Base-by-base conservation (phyloP, 2,329 filamentous ascomycete species). In the Ophiosphaerella herpotricha region DNA sequence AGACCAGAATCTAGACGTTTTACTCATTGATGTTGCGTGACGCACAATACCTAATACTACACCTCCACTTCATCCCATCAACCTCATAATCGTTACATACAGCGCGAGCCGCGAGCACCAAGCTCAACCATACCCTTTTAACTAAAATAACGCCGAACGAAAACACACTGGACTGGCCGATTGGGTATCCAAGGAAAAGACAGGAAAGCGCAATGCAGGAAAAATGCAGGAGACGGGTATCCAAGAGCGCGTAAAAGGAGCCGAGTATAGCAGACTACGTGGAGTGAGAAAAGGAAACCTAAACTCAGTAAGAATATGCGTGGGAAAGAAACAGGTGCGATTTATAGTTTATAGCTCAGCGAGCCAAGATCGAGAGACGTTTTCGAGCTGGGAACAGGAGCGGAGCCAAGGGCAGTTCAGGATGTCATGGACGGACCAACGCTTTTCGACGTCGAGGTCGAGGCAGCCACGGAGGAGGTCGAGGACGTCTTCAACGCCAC, bases 381-480 rank as follows among this genome's bases (percentile, higher is more conserved):
- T 43, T 48, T 71, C 68, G 39, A 62, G 49, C 40, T 68, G 48
- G 34, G 52, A 55, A 44, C 69, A 75, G 13, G 67, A 67, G 29
- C 60, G 59, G 26, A 88, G 75, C 83, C 84, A 87, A 12, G 72
- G 61, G 57, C 79, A 81, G 18, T 76, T 75, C 33, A 88, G 64
- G 16, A 84, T 77, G 36, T 84, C 77, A 32, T 76, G 74, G 43
- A 88, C 79, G 31, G 77, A 80, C 81, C 82, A 85, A 36, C 85
- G 77, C 43, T 75, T 72, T 35, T 80, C 73, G 29, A 77, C 68
- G 45, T 86, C 77, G 74, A 82, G 78, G 31, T 84, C 77, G 21
- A 88, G 72, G 61, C 85, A 88, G 4, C 83, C 82, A 37, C 75
- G 73, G 13, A 88, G 74, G 21, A 88, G 62, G n/a, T 83, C 81